Base-by-base conservation (phyloP, 2,329 filamentous ascomycete species). In the Microthyrium microscopicum region DNA sequence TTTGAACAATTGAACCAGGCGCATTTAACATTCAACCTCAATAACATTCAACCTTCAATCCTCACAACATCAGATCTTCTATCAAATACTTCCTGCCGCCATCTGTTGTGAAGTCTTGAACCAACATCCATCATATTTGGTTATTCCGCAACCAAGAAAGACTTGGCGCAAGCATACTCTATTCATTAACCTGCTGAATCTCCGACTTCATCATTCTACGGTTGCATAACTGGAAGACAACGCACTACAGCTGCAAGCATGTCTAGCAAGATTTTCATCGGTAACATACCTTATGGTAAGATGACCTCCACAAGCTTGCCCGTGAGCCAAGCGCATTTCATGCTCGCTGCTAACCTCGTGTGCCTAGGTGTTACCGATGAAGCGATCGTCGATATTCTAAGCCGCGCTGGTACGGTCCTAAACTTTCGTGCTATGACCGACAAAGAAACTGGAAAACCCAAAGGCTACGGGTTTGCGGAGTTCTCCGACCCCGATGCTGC, bases 381-480 rank as follows among this genome's bases (percentile, higher is more conserved):
- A 54, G 81, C 93, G 53, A 93, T 98, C 47, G 78, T 77, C 51
- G 82, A 94, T 46, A 92, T 92, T 40, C 91, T 95, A 55, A 81
- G 76, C 51, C 78, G 79, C 42, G 84, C 81, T 34, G 89, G 89
- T 38, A 81, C 85, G 43, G 87, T 95, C 2, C 66, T 91, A 38
- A 87, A 80, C 52, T 95, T 95, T 54, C 74, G 87, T 33, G 68
- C 95, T 31, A 87, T 95, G 42, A 91, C 93, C 57, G 91, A 95
- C 60, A 79, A 84, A 34, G 87, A 95, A 49, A 94, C 85, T 3
- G 85, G 87, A 26, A 75, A 83, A 36, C 85, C 89, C 1, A 95
- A 94, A 56, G 89, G 89, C 13, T 98, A 93, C 53, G 89, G 89
- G 22, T 98, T 95, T 48, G 81, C 85, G 48, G 87, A 95, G 53